These are phyloP conservation scores for Paraphoma sp. DNA, from an alignment of 2,329 filamentous ascomycete genomes.

Conservation along the genomic window DNA sequence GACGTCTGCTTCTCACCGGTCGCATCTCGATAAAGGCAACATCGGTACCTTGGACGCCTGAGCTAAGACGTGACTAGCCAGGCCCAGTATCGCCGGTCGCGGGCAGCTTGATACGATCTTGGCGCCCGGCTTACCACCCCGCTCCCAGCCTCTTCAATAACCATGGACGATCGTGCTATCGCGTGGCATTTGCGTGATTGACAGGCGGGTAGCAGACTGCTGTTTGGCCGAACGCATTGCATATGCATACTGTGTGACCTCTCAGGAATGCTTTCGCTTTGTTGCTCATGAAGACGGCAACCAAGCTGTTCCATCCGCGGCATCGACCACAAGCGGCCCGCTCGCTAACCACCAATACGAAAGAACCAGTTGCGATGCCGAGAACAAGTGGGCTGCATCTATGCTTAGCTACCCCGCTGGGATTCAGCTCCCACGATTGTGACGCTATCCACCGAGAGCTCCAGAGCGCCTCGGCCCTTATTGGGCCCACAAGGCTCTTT, in stretches of 20 bases:
- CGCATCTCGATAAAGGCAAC: conserved; percentile 3
- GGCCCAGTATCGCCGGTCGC: neutral
- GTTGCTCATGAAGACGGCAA: neutral
- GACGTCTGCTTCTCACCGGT: conserved; percentile 14
- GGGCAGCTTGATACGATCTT: neutral
- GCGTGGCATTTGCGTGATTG: neutral
- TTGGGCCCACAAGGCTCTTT: conserved; percentile 3
- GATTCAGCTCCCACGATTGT: neutral
- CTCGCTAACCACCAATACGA: neutral
- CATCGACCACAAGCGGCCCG: neutral
- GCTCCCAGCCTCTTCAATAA: neutral
- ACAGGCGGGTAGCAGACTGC: neutral
- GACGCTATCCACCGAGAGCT: neutral
- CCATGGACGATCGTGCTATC: neutral
- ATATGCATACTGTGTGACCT: neutral
- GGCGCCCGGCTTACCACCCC: conserved; percentile 1
- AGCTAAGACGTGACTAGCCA: conserved; percentile 1
- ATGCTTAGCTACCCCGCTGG: conserved; percentile 13
- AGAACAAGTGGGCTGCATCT: neutral
- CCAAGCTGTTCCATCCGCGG: neutral
- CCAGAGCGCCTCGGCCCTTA: neutral
- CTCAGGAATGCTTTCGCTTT: neutral
- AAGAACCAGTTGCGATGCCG: neutral
- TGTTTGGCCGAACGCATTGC: neutral
- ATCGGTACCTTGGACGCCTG: neutral